These are phyloP conservation scores for Lanmaoa rubissima DNA, from an alignment of 768 basidiomycete species.

Conservation along the genomic window DNA sequence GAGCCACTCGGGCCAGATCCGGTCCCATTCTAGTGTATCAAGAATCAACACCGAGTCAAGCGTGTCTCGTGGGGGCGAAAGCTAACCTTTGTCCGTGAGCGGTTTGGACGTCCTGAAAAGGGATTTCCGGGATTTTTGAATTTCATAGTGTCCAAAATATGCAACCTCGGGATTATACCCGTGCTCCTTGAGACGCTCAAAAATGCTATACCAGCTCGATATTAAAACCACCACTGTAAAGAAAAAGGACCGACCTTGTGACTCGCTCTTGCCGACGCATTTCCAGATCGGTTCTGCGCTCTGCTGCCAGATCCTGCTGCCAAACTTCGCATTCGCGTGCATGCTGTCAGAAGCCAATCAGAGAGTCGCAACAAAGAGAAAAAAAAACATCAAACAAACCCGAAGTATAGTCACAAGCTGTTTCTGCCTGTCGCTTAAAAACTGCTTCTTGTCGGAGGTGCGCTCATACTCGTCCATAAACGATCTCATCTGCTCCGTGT, in stretches of 20 bases:
- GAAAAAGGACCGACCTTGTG: background rate
- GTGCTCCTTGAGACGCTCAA: background rate
- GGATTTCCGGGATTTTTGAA: background rate
- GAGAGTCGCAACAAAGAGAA: background rate
- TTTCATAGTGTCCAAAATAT: background rate
- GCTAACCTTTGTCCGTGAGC: slow-evolving; percentile 9
- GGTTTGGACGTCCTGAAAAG: slow-evolving; percentile 1
- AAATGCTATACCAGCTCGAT: background rate
- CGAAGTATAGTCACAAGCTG: background rate
- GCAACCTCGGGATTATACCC: slow-evolving; percentile 9
- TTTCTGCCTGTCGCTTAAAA: background rate
- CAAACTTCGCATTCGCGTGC: background rate
- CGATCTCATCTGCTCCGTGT: slow-evolving; percentile 9
- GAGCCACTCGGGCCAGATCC: background rate
- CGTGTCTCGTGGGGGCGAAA: background rate
- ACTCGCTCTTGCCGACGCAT: background rate
- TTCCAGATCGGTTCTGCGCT: background rate
- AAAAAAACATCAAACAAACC: background rate
- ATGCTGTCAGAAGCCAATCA: slow-evolving; percentile 1
- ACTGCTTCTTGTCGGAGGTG: background rate
- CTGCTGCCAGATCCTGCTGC: background rate
- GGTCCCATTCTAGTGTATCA: slow-evolving; percentile 8
- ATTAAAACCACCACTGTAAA: background rate
- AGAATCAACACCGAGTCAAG: background rate
- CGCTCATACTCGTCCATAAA: slow-evolving; percentile 6